Percentiles rank a stretch among this genome's conserved stretches.
These are phyloP conservation scores for Rubroboletus pulcherrimus DNA, from an alignment of 768 basidiomycete species.

Conservation along the genomic window DNA sequence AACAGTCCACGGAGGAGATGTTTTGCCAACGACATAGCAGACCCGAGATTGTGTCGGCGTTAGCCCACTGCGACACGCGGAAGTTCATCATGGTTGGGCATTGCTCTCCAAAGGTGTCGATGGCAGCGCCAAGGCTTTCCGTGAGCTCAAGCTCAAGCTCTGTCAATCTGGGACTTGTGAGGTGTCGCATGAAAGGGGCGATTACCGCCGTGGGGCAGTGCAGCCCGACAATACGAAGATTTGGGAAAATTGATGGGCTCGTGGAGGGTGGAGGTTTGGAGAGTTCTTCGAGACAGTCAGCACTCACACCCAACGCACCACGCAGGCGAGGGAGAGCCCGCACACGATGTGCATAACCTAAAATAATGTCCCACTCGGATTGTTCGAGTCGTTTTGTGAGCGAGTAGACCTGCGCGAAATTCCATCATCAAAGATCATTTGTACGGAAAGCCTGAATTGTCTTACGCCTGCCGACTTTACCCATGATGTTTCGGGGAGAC, in stretches of 20 bases:
- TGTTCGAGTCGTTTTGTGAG: not conserved
- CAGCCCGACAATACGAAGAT: constrained; percentile 1
- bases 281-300: not conserved
- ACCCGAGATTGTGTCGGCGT: not conserved
- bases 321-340: not conserved
- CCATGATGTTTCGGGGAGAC: constrained; percentile 3
- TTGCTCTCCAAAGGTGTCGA: not conserved
- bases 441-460: not conserved
- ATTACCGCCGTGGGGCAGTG: not conserved
- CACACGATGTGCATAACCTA: constrained; percentile 10
- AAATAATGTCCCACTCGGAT: constrained; percentile 6
- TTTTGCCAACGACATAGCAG: constrained; percentile 10
- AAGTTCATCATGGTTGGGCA: constrained; percentile 2
- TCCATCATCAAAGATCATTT: not conserved
- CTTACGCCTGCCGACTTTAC: constrained; percentile 3
- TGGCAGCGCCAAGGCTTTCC: not conserved
- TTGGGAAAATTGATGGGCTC: constrained; percentile 2
- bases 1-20: not conserved
- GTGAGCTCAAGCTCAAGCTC: not conserved
- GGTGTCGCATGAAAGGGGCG: constrained; percentile 8
- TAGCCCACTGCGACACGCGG: not conserved
- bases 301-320: not conserved
- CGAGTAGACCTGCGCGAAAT: not conserved
- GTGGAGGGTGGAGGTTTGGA: not conserved
- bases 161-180: not conserved